Base-by-base conservation (phyloP, 257 asterid species). In the Petunia axillaris region DNA sequence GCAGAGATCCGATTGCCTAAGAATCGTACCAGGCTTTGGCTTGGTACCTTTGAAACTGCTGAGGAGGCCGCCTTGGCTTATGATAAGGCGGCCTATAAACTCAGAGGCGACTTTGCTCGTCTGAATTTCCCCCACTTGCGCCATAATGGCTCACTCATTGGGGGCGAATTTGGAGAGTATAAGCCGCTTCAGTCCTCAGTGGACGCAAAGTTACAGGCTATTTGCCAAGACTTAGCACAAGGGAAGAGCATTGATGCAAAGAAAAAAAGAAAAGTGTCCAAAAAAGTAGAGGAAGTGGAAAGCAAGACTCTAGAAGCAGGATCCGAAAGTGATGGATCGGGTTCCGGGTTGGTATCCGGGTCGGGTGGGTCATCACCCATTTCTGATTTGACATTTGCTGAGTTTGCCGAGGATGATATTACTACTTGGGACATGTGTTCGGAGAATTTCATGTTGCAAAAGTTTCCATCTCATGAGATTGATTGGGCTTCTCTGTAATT, bases 41-140 rank as follows among this genome's bases (percentile, higher is more conserved):
- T 81, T 0, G 84, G 81, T 9, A 81, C 76, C 64, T 81, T 81
- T 41, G 81, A 60, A 35, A 81, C 84, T 5, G 84, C 81, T 58
- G 81, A 81, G 80, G 80, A 81, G 43, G 84, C 84, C 3, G 84
- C 80, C 9, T 52, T 75, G 43, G 80, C 80, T 2, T 81, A 81
- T 64, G 84, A 73, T 48, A 75, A 75, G 66, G 84, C 99, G 82
- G 99, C 98, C 44, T 92, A 77, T 85, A 94, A 85, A 91, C 97
- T 95, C 48, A 83, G 99, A 2, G 99, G 99, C 0, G 99, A 93
- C 86, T 82, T 48, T 53, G 97, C 98, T 0, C 88, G 96, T 81
- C 89, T 95, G 25, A 95, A 95, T 82, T 95, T 95, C 81, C 98
- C 98, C 0, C 93, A 95, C 78, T 93, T 95, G 81, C 94, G 94